Conservation (phyloP, 2,329 filamentous ascomycete species). For the Hypoxylon sp. region DNA sequence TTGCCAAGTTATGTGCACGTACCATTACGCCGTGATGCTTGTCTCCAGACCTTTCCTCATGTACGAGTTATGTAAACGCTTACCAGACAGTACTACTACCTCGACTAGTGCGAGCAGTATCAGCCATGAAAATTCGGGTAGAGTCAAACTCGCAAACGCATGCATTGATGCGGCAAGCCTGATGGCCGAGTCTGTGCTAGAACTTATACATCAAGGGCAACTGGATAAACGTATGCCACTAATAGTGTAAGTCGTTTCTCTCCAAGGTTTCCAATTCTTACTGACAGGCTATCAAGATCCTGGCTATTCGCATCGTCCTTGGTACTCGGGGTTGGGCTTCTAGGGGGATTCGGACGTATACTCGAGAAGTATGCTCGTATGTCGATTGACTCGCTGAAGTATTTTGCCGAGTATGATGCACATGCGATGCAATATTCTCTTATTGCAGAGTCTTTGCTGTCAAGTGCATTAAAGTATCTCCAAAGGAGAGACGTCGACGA, state of each 20-base stretch:
- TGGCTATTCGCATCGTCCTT: constrained; percentile 64
- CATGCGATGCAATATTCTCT: constrained; percentile 63
- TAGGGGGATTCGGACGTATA: constrained; percentile 61
- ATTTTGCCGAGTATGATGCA: constrained; percentile 58
- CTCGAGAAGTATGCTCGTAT: constrained; percentile 60
- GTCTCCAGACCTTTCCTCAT: constrained; percentile 64
- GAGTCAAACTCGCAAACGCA: constrained; percentile 61
- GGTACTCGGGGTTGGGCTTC: constrained; percentile 59
- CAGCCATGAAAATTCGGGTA: constrained; percentile 49
- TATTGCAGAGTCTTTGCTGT: constrained; percentile 60
- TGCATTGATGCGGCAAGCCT: constrained; percentile 64
- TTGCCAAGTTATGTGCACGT: constrained; percentile 61
- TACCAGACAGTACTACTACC: constrained; percentile 48
- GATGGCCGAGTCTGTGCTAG: constrained; percentile 60
- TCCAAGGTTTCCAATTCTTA: neutral
- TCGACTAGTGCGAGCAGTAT: constrained; percentile 36
- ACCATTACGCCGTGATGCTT: constrained; percentile 67
- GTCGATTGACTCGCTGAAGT: constrained; percentile 58
- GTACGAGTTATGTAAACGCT: constrained; percentile 60
- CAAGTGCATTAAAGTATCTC: constrained; percentile 56
- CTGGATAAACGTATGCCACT: constrained; percentile 58
- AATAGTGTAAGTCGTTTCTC: constrained; percentile 55
- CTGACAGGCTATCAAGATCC: constrained; percentile 48
- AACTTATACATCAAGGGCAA: constrained; percentile 53
- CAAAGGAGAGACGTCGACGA: constrained; percentile 59